Percentiles rank a stretch among this genome's conserved stretches.
Evolutionary conservation across 2,329 filamentous ascomycete genomes (phyloP).

Genomic region (Aspergillus pseudoviridinutans): DNA sequence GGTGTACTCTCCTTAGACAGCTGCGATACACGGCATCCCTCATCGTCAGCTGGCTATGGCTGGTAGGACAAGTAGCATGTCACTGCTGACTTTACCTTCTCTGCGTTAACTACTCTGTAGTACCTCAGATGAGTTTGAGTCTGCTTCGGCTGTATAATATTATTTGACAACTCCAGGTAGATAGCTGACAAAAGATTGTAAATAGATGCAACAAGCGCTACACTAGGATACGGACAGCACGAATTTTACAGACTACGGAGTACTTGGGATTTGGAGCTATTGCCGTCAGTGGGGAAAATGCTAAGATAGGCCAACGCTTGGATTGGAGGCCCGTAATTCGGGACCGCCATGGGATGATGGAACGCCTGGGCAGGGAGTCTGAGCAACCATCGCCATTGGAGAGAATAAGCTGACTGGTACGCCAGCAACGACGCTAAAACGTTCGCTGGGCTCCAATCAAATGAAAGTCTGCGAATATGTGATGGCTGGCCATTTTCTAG

Average conservation of each 20-base stretch:
- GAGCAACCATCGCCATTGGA: neutral
- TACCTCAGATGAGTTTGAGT: neutral
- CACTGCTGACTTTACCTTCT: neutral
- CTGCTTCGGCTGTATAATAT: neutral
- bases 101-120: neutral
- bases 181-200: neutral
- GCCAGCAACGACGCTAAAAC: neutral
- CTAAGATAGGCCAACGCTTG: neutral
- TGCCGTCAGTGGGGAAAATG: neutral
- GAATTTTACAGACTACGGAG: no score
- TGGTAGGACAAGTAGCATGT: neutral
- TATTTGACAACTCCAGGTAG: no score
- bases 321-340: neutral
- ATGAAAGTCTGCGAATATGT: neutral
- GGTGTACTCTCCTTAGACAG: neutral
- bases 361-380: neutral
- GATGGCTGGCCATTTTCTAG: neutral
- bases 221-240: no score
- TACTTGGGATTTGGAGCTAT: neutral
- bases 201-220: no score
- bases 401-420: neutral
- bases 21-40: neutral
- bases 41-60: neutral
- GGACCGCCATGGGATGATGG: neutral
- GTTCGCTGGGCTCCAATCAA: neutral